Conservation (phyloP, 2,329 filamentous ascomycete species). For the Venturia effusa region DNA sequence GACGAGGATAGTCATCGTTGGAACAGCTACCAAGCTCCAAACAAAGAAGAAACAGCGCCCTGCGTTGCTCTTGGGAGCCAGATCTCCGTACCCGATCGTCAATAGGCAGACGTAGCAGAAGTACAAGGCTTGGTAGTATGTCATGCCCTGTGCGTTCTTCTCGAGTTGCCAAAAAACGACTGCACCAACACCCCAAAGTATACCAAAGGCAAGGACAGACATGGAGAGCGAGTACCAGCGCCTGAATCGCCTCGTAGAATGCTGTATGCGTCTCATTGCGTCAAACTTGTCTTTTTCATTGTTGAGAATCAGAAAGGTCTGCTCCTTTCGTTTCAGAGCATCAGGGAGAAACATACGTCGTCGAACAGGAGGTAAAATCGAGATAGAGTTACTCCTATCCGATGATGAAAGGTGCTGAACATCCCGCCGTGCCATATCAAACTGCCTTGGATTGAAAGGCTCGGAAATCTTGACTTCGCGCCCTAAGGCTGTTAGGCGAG, state of each 20-base stretch:
- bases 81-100: conserved; percentile 80
- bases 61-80: conserved; percentile 63
- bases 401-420: background rate
- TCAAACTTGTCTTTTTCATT: conserved; percentile 57
- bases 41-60: conserved; percentile 86
- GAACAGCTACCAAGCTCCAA: conserved; percentile 62
- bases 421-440: background rate
- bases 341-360: background rate
- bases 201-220: conserved; percentile 56
- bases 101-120: conserved; percentile 75
- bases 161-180: conserved; percentile 60
- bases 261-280: conserved; percentile 73
- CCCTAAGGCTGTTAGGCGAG: background rate
- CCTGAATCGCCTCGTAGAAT: conserved; percentile 50
- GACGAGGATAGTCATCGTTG: conserved; percentile 33
- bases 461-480: conserved; percentile 8
- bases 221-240: conserved; percentile 64
- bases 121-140: conserved; percentile 74
- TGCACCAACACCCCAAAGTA: conserved; percentile 74
- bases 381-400: background rate
- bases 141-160: conserved; percentile 42
- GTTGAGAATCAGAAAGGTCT: conserved; percentile 45
- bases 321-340: conserved; percentile 15
- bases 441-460: background rate
- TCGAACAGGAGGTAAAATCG: background rate